Conservation (phyloP, 108 stramenopile genomes). For the Discostella stelligeroides region DNA sequence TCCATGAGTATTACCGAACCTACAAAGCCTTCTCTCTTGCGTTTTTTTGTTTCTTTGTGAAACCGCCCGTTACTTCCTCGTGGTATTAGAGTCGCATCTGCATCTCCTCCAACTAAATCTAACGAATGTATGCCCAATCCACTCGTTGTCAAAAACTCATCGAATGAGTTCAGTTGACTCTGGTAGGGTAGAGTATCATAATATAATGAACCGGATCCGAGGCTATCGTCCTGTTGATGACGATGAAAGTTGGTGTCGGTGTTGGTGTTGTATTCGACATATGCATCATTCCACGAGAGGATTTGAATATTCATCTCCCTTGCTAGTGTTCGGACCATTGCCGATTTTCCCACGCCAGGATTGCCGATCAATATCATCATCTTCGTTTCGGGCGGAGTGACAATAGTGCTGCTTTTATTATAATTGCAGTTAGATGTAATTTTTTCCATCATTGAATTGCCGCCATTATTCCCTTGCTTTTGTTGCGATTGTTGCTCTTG, state of each 20-base stretch:
- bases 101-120: conserved; percentile 12
- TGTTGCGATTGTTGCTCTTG: conserved; percentile 6
- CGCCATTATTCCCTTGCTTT: neutral
- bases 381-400: conserved; percentile 16
- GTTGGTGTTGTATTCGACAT: conserved; percentile 20
- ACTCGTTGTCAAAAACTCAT: conserved; percentile 64
- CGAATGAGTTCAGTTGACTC: conserved; percentile 67
- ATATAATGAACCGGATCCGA: neutral
- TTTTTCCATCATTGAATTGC: conserved; percentile 4
- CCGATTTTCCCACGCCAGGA: conserved; percentile 84
- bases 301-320: conserved; percentile 58
- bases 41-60: neutral
- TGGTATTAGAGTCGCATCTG: neutral
- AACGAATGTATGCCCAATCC: conserved; percentile 66
- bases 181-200: conserved; percentile 39
- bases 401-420: neutral
- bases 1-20: conserved; percentile 70
- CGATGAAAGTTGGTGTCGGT: neutral
- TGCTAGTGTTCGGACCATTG: conserved; percentile 60
- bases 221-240: neutral
- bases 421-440: neutral
- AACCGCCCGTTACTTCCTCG: neutral
- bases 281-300: conserved; percentile 75
- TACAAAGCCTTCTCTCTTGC: neutral
- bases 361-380: conserved; percentile 77